Base-by-base conservation (phyloP, 176 grass and related monocot species). In the Carex pumila region DNA sequence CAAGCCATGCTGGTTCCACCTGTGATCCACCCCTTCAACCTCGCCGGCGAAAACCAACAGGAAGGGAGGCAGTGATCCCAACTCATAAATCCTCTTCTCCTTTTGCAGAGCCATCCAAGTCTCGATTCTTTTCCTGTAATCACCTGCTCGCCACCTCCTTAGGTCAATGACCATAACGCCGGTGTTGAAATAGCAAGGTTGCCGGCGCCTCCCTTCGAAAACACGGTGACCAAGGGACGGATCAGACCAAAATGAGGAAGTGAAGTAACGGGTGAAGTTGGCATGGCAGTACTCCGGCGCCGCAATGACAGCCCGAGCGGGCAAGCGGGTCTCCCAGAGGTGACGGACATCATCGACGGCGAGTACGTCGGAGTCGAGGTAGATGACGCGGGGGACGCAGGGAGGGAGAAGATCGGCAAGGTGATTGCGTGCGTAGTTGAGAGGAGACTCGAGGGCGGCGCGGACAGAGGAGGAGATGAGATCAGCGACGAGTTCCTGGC, bases 241-340 rank as follows among this genome's bases (percentile, higher is more conserved):
- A 73, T 93, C 88, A 17, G 87, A 76, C 95, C 95, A 98, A 91
- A 98, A 98, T 0, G 89, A 83, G 0, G 86, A 32, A 3, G 95
- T 95, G 85, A 98, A 98, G 86, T 98, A 98, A 25, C 92, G 95
- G 62, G 85, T 86, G 88, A 98, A 90, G 91, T 98, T 93, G 36
- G 95, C 95, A 89, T 90, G 91, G 92, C 95, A 98, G 89, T 98
- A 98, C 89, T 98, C 91, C 18, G 95, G 95, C 14, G 95, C 95
- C 3, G 95, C 95, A 15, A 98, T 86, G 2, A 93, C 95, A 62
- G 92, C 92, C 56, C 87, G 81, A 56, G 93, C 91, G 1, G 91
- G 93, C 0, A 95, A 86, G 14, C 83, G 93, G 29, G 93, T 93
- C 41, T 96, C 89, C 93, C 91, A 96, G 59, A 96, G 93, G 0